Evolutionary conservation across 2,329 filamentous ascomycete species (phyloP), one percentile per base, ranked within the genome.

Genomic region (Didymella sp.): DNA sequence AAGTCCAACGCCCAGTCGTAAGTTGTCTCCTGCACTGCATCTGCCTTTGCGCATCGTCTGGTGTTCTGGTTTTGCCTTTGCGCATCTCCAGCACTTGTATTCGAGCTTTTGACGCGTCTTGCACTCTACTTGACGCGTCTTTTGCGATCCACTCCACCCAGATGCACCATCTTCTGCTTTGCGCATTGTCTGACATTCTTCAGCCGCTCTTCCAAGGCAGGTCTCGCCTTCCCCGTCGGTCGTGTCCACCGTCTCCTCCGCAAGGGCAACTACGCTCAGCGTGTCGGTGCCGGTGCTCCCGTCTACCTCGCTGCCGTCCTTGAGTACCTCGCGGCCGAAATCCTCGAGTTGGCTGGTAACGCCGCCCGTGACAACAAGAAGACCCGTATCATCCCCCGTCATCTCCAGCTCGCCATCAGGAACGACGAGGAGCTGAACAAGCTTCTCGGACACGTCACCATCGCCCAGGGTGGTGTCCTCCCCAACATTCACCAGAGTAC

Each of bases 391-490:
- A 99, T 98, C 61, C 95, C 95, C 67, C 92, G 95, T 81, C 95
- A 99, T 82, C 88, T 99, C 44, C 95, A 99, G 85, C 92, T 99
- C 72, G 95, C 95, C 82, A 99, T 99, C 85, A 89, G 95, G 77
- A 97, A 97, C 84, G 94, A 98, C 81, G 94, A 98, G 87, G 95
- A 99, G 83, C 81, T 98, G 90, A 97, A 98, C 90, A 98, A 96
- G 87, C 89, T 96, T 63, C 86, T 96, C 66, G 93, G 93, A 57
- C 92, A 96, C 79, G 92, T 96, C 81, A 97, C 92, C 78, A 96
- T 96, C 74, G 92, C 93, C 79, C 93, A 96, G 83, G 92, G 92
- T 84, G 92, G 92, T 93, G 92, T 96, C 70, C 86, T 96, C 66
- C 93, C 92, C 80, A 96, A 96, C 87, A 96, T 96, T 72, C 92